Conservation (phyloP, 208 protist species). For the Blechomonas ayalai region DNA sequence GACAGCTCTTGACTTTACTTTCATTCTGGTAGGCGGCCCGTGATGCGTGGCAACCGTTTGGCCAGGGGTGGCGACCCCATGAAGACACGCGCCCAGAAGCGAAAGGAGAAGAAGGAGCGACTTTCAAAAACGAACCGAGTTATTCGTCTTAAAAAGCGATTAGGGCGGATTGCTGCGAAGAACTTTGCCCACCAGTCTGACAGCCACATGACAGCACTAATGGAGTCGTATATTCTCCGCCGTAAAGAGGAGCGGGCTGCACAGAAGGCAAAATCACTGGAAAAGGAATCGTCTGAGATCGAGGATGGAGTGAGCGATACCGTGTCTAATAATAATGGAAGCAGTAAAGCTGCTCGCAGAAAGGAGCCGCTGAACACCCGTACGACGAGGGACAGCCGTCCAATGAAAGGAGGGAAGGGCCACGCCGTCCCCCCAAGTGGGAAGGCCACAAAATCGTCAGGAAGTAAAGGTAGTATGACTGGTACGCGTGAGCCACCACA, state of each 20-base stretch:
- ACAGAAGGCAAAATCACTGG: conserved; percentile 19
- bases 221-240: conserved; percentile 78
- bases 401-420: too few species aligned
- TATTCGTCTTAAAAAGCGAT: conserved; percentile 49
- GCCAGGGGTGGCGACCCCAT: conserved; percentile 64
- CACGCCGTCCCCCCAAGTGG: too few species aligned
- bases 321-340: too few species aligned
- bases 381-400: background rate
- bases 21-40: background rate
- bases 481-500: too few species aligned
- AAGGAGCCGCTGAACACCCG: background rate
- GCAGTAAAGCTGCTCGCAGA: background rate
- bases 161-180: conserved; percentile 32
- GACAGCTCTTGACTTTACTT: background rate
- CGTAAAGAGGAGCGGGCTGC: conserved; percentile 68
- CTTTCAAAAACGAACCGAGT: conserved; percentile 54
- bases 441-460: too few species aligned
- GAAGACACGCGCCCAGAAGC: conserved; percentile 70
- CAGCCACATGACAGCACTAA: conserved; percentile 72
- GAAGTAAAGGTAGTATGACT: too few species aligned
- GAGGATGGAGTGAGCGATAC: conserved; percentile 1
- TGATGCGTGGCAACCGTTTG: conserved; percentile 77
- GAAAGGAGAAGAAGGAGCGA: conserved; percentile 51
- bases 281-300: conserved; percentile 10
- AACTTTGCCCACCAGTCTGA: conserved; percentile 61